phyloP scores from a whole-genome alignment of 2,329 filamentous ascomycete genomes.

The Periconia digitata region DNA sequence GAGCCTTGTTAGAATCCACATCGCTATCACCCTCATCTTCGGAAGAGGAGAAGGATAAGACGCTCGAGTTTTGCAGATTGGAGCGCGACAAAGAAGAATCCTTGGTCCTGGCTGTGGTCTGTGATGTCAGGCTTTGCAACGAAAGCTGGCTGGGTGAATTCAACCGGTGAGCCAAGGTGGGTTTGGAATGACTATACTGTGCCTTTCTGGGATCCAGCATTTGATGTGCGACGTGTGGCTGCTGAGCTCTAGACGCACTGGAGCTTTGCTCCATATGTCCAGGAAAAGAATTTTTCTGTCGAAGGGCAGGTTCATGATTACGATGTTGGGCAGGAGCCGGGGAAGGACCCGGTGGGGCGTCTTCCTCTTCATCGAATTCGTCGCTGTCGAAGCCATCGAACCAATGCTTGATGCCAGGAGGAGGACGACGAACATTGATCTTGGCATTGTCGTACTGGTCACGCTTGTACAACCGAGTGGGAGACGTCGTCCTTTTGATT shows the following conservation, averaged over 20 bases:
- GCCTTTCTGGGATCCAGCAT: constrained; percentile 18
- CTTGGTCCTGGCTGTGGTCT: constrained; percentile 34
- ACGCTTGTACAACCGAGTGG: constrained; percentile 30
- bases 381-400: constrained; percentile 49
- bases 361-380: constrained; percentile 40
- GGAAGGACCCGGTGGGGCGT: constrained; percentile 12
- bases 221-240: constrained; percentile 16
- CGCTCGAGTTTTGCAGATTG: constrained; percentile 42
- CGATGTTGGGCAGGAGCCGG: constrained; percentile 12
- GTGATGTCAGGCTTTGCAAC: constrained; percentile 26
- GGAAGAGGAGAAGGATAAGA: constrained; percentile 44
- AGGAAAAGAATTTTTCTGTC: constrained; percentile 20
- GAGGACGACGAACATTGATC: constrained; percentile 49
- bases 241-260: constrained; percentile 8
- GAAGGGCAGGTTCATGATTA: constrained; percentile 4
- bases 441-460: constrained; percentile 51
- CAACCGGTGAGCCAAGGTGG: constrained; percentile 22
- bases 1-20: not conserved
- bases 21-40: constrained; percentile 37
- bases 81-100: constrained; percentile 33
- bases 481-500: constrained; percentile 18
- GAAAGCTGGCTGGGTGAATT: constrained; percentile 36
- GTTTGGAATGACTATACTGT: constrained; percentile 23
- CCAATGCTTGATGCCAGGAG: constrained; percentile 54
- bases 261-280: constrained; percentile 15